These are phyloP conservation scores for Zymoseptoria ardabiliae DNA, from an alignment of 2,329 filamentous ascomycete species.

Conservation along the genomic window DNA sequence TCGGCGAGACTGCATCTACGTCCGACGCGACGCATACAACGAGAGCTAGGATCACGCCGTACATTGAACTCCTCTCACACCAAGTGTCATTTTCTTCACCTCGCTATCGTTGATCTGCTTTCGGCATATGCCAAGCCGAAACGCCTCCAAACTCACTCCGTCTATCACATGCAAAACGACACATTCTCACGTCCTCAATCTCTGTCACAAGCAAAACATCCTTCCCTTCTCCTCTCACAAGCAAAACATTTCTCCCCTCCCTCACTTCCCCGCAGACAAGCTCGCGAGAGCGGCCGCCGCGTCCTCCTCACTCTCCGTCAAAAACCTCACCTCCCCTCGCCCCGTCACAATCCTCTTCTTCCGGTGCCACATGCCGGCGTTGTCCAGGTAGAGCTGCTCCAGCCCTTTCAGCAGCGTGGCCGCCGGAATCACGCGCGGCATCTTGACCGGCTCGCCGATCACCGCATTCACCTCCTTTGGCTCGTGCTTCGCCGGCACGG, in stretches of 20 bases:
- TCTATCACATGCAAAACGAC: neutral
- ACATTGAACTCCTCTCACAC: neutral
- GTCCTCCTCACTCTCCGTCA: neutral
- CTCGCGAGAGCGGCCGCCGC: neutral
- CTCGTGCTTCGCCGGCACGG: too few species aligned
- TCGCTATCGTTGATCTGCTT: neutral
- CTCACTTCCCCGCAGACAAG: neutral
- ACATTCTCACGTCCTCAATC: neutral
- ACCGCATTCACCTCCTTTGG: neutral
- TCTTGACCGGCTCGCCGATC: neutral
- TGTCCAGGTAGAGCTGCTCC: neutral
- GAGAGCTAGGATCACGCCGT: neutral
- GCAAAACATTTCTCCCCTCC: neutral
- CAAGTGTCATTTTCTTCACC: neutral
- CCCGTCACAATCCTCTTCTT: neutral
- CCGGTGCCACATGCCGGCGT: neutral
- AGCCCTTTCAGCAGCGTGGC: neutral
- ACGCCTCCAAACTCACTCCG: neutral
- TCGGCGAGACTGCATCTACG: neutral
- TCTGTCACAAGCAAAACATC: neutral
- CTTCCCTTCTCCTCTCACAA: neutral
- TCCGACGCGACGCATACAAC: neutral
- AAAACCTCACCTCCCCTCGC: neutral
- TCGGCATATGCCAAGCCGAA: neutral
- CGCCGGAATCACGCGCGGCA: neutral